Conservation (phyloP, 352 stramenopile species). For the Globisporangium middletonii region DNA sequence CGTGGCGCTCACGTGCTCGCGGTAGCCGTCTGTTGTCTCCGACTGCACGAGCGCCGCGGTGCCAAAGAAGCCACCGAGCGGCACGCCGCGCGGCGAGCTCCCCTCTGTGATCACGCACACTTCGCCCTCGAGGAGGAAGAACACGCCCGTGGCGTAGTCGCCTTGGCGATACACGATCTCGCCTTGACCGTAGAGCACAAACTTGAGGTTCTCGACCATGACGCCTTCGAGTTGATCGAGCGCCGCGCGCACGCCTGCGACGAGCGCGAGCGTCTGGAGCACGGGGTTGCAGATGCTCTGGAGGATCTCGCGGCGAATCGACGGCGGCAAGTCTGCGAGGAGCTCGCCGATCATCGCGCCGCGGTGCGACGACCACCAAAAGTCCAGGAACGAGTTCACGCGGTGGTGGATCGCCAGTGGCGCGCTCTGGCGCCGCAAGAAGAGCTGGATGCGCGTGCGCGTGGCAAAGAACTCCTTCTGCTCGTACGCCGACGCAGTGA, state of each 20-base stretch:
- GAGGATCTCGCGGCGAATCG: constrained; percentile 24
- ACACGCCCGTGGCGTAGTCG: constrained; percentile 24
- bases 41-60: constrained; percentile 13
- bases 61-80: constrained; percentile 27
- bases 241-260: constrained; percentile 14
- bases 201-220: constrained; percentile 30
- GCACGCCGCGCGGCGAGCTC: constrained; percentile 9
- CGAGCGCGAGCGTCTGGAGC: constrained; percentile 22
- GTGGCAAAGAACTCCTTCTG: constrained; percentile 38
- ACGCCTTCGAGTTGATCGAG: constrained; percentile 25
- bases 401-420: constrained; percentile 27
- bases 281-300: constrained; percentile 25
- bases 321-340: constrained; percentile 22
- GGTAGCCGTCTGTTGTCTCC: constrained; percentile 15
- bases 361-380: constrained; percentile 39
- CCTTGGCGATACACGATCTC: constrained; percentile 30
- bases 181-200: constrained; percentile 34
- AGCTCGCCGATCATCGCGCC: constrained; percentile 35
- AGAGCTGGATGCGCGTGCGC: constrained; percentile 30
- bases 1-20: constrained; percentile 23
- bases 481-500: constrained; percentile 33
- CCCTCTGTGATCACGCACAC: constrained; percentile 5
- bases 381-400: constrained; percentile 39
- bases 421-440: constrained; percentile 33
- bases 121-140: constrained; percentile 25